Conservation (phyloP, 2,329 filamentous ascomycete genomes). For the Cytospora piceicola region DNA sequence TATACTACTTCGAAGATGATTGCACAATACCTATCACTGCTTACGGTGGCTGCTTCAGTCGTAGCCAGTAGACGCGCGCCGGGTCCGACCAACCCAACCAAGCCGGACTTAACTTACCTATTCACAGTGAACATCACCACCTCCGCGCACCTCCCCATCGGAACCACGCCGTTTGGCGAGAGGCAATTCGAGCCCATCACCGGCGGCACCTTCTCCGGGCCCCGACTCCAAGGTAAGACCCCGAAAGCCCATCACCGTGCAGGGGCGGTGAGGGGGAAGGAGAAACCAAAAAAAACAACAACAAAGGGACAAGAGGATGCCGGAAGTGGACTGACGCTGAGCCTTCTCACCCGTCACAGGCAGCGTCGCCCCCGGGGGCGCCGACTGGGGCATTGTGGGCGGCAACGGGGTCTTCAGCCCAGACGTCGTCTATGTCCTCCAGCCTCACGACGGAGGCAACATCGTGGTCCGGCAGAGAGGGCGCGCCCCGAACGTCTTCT, state of each 20-base stretch:
- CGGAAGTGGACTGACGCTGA: background rate
- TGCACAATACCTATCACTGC: background rate
- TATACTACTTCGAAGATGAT: background rate
- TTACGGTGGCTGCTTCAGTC: constrained; percentile 12
- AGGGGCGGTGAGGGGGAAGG: background rate
- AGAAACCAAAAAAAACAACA: background rate
- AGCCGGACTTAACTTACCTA: constrained; percentile 31
- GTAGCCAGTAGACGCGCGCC: background rate
- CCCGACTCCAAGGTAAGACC: constrained; percentile 37
- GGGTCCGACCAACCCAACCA: background rate
- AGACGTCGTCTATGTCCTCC: constrained; percentile 44
- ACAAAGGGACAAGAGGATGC: background rate
- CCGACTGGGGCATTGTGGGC: constrained; percentile 45
- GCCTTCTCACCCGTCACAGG: constrained; percentile 29
- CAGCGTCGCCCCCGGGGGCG: constrained; percentile 38
- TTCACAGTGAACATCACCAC: constrained; percentile 38
- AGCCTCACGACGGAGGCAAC: constrained; percentile 44
- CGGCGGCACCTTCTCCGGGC: constrained; percentile 43
- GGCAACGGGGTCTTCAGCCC: constrained; percentile 43
- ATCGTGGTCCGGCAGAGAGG: constrained; percentile 45
- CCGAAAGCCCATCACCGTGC: too few relatives aligned
- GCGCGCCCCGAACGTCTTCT: constrained; percentile 42
- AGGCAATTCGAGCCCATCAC: constrained; percentile 41
- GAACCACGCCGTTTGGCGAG: constrained; percentile 34
- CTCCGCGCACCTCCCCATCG: constrained; percentile 32